These are phyloP conservation scores for Diaporthe citrichinensis DNA, from an alignment of 2,329 filamentous ascomycete genomes.

Conservation along the genomic window DNA sequence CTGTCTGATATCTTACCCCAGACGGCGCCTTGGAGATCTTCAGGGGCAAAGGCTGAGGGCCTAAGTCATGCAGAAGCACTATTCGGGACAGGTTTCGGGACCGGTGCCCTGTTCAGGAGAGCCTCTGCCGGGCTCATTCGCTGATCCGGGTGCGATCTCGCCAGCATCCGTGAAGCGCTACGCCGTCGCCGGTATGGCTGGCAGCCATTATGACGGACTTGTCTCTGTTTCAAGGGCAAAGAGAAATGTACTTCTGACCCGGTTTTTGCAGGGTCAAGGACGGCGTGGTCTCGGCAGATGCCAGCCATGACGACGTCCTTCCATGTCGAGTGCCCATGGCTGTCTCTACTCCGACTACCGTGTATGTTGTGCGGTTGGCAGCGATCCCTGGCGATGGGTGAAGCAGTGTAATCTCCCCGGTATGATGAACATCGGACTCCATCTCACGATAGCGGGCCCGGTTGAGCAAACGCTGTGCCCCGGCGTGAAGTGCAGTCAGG, in stretches of 20 bases:
- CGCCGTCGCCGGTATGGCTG: conserved; percentile 21
- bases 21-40: conserved; percentile 40
- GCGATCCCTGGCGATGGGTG: conserved; percentile 38
- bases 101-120: conserved; percentile 23
- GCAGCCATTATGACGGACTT: conserved; percentile 29
- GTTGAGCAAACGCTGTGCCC: conserved; percentile 22
- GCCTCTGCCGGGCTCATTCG: conserved; percentile 17
- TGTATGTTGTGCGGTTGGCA: neutral
- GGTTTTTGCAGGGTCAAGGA: conserved; percentile 17
- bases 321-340: neutral
- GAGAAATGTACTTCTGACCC: neutral
- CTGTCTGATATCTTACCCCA: conserved; percentile 40
- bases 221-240: conserved; percentile 37
- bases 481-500: conserved; percentile 25
- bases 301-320: neutral
- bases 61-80: conserved; percentile 35
- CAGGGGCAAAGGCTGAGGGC: conserved; percentile 38
- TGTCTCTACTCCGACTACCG: neutral
- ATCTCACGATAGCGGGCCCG: conserved; percentile 42
- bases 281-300: conserved; percentile 23
- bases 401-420: conserved; percentile 41
- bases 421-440: conserved; percentile 39
- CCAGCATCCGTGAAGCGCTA: conserved; percentile 35
- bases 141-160: conserved; percentile 31
- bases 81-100: conserved; percentile 24